Evolutionary conservation across 2,329 filamentous ascomycete genomes (phyloP).

Genomic region (Byssochlamys sp.): DNA sequence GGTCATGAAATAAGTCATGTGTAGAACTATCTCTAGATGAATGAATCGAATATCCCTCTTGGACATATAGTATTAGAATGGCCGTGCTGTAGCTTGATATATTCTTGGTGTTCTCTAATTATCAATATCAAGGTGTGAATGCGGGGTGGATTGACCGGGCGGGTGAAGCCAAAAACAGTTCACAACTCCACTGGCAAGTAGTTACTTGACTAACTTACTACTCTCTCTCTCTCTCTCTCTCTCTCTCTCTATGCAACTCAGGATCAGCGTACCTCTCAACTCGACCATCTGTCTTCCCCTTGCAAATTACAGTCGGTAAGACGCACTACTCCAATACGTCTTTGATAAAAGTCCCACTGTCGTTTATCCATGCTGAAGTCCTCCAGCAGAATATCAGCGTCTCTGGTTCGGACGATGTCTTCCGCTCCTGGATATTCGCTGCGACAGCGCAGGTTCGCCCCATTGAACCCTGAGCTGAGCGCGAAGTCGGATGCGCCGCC

Average conservation of each 20-base stretch:
- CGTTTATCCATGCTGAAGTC: not conserved
- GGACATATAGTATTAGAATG: too few relatives aligned
- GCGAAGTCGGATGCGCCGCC: conserved; percentile 26
- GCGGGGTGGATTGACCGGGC: not conserved
- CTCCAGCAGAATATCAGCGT: not conserved
- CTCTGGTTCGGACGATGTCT: not conserved
- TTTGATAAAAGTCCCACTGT: not conserved
- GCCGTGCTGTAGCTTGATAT: too few relatives aligned
- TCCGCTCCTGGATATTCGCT: not conserved
- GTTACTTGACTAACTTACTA: too few relatives aligned
- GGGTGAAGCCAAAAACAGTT: not conserved
- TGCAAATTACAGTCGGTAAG: not conserved
- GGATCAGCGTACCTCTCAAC: not conserved
- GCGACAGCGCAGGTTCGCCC: conserved; percentile 40
- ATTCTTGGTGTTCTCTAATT: too few relatives aligned
- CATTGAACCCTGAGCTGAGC: conserved; percentile 31
- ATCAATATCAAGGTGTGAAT: not conserved
- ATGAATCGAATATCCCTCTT: too few relatives aligned
- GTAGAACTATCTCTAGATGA: too few relatives aligned
- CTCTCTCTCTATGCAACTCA: not conserved
- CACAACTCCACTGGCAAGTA: not conserved
- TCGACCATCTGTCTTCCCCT: not conserved
- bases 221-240: too few relatives aligned
- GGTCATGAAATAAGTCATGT: too few relatives aligned
- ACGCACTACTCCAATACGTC: not conserved